Conservation (phyloP, 1,284 basidiomycete species). For the Boletus semigastroideus region DNA sequence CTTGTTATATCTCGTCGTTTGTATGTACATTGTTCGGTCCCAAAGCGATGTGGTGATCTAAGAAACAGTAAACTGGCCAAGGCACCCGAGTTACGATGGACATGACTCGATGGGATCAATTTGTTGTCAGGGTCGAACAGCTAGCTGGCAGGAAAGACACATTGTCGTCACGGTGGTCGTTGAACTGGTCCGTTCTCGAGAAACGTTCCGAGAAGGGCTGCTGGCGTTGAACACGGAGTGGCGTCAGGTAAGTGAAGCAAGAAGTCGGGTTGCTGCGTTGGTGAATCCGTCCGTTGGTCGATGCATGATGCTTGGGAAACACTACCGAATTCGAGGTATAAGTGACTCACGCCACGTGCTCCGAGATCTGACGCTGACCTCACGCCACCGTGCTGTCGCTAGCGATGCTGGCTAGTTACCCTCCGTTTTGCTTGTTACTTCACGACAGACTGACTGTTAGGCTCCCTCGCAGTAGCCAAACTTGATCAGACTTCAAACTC, state of each 20-base stretch:
- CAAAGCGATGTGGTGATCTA: no score
- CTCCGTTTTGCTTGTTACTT: not conserved
- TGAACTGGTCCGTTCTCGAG: not conserved
- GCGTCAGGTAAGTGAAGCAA: conserved; percentile 8
- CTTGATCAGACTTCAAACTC: conserved; percentile 13
- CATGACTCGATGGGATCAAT: not conserved
- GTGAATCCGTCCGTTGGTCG: not conserved
- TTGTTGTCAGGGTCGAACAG: not conserved
- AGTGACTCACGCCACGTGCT: no score
- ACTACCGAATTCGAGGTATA: conserved; percentile 9
- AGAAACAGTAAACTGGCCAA: no score
- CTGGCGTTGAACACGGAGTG: conserved; percentile 10
- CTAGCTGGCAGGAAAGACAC: not conserved
- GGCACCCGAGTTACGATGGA: no score
- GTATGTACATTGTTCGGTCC: not conserved
- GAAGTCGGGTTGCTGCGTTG: conserved; percentile 1
- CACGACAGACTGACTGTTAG: not conserved
- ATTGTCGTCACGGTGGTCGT: conserved; percentile 15
- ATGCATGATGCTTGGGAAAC: conserved; percentile 10
- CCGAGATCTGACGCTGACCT: no score
- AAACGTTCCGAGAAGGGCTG: conserved; percentile 1
- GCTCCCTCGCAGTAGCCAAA: not conserved
- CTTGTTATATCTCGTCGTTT: not conserved
- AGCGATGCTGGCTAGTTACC: not conserved
- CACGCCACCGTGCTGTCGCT: conserved; percentile 1